Conservation (phyloP, 345 rosid genomes). For the Boechera stricta region DNA sequence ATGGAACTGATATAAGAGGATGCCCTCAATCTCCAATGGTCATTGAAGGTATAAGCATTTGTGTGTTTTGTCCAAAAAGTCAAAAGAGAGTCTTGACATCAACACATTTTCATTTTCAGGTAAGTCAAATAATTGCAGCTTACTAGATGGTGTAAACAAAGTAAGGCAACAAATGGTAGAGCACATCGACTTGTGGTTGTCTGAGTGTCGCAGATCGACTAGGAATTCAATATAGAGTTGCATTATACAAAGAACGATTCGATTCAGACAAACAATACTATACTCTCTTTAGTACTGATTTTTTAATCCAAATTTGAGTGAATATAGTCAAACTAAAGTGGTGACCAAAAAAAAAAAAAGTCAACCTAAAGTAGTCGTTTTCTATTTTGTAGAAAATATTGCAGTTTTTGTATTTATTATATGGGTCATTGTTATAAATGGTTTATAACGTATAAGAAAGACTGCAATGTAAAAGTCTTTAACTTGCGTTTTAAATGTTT, state of each 20-base stretch:
- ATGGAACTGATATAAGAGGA: conserved; percentile 90
- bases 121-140: conserved; percentile 67
- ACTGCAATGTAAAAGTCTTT: not conserved
- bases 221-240: conserved; percentile 20
- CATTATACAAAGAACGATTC: not conserved
- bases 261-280: not conserved
- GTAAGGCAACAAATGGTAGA: conserved; percentile 74
- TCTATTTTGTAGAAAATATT: not conserved
- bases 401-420: not conserved
- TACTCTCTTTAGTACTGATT: not conserved
- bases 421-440: not conserved
- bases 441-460: not conserved
- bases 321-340: not conserved
- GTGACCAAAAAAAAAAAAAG: not conserved
- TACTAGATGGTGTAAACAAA: conserved; percentile 71
- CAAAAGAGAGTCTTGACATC: not conserved
- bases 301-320: no score
- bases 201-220: conserved; percentile 57
- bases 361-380: not conserved
- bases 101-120: conserved; percentile 50
- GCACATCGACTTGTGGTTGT: conserved; percentile 80
- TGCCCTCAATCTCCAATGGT: conserved; percentile 83
- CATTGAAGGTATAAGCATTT: conserved; percentile 62
- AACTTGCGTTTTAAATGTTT: no score
- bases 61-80: not conserved